phyloP scores from a whole-genome alignment of 257 asterid species.

The Primulina huaijiensis region DNA sequence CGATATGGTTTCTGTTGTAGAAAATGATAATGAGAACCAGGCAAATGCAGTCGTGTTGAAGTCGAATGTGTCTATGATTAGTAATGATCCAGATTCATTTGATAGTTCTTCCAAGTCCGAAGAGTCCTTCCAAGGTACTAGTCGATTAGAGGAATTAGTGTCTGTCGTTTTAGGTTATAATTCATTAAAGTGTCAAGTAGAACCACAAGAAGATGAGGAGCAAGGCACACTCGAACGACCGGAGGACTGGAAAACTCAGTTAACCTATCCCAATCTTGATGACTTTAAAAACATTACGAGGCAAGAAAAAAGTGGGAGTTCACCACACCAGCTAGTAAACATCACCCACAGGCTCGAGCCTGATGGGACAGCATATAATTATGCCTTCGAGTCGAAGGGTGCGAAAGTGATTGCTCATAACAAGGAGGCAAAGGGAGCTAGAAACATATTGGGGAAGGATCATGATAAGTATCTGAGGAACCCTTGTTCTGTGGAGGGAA shows the following conservation, averaged over 20 bases:
- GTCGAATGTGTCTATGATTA: slow-evolving; percentile 33
- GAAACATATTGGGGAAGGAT: slow-evolving; percentile 75
- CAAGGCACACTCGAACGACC: slow-evolving; percentile 27
- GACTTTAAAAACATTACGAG: slow-evolving; percentile 65
- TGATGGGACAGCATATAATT: slow-evolving; percentile 82
- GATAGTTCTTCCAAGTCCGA: slow-evolving; percentile 27
- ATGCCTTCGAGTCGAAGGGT: slow-evolving; percentile 89
- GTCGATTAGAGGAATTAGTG: slow-evolving; percentile 44
- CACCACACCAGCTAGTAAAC: slow-evolving; percentile 53
- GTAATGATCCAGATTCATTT: slow-evolving; percentile 30
- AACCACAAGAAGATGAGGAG: slow-evolving; percentile 26
- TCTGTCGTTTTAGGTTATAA: slow-evolving; percentile 48
- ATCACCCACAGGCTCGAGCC: slow-evolving; percentile 85
- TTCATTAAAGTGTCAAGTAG: slow-evolving; percentile 41
- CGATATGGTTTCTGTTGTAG: slow-evolving; percentile 32
- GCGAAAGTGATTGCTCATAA: slow-evolving; percentile 86
- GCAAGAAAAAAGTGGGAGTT: slow-evolving; percentile 41
- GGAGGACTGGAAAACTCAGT: slow-evolving; percentile 44
- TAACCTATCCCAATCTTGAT: slow-evolving; percentile 65
- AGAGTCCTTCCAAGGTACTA: slow-evolving; percentile 35
- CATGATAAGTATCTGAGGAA: slow-evolving; percentile 86
- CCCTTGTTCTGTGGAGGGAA: slow-evolving; percentile 76
- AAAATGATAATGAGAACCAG: slow-evolving; percentile 35
- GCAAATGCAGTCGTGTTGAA: slow-evolving; percentile 24
- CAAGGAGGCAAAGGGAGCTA: slow-evolving; percentile 88